Percentiles rank a stretch among this genome's conserved stretches.
Evolutionary conservation across 1,284 basidiomycete species (phyloP).

Genomic region (Sanguinoderma infundibulare): DNA sequence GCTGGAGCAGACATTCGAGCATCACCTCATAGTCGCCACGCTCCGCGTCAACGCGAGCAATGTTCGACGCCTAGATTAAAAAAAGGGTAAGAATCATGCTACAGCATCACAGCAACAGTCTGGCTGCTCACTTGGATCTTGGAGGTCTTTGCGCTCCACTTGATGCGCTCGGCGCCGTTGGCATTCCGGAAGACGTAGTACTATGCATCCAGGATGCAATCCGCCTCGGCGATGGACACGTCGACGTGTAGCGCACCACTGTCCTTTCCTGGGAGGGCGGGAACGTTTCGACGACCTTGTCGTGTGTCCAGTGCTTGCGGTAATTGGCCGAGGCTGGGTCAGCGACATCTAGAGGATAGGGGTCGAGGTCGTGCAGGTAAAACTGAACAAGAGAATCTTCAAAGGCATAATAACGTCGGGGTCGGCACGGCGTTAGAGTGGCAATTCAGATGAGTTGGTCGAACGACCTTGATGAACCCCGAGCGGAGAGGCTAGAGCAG

Average conservation of each 20-base stretch:
- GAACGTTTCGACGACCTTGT: constrained; percentile 43
- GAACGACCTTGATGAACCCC: background rate
- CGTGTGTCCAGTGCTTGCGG: constrained; percentile 46
- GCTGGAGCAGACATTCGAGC: constrained; percentile 52
- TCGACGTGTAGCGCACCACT: constrained; percentile 48
- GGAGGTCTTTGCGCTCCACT: constrained; percentile 40
- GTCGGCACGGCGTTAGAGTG: constrained; percentile 6
- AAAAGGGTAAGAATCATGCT: constrained; percentile 41
- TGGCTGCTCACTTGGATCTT: constrained; percentile 21
- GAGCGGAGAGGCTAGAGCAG: background rate
- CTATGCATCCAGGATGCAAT: constrained; percentile 46
- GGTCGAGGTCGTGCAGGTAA: constrained; percentile 45
- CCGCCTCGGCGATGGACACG: constrained; percentile 48
- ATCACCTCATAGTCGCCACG: constrained; percentile 49
- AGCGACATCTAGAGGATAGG: constrained; percentile 46
- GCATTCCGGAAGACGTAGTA: constrained; percentile 50
- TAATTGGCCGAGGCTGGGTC: constrained; percentile 46
- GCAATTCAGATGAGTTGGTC: constrained; percentile 27
- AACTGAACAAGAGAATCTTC: constrained; percentile 49
- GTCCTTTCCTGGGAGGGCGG: constrained; percentile 38
- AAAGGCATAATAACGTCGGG: constrained; percentile 39
- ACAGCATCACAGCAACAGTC: constrained; percentile 34
- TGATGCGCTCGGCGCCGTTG: constrained; percentile 39
- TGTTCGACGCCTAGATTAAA: constrained; percentile 36
- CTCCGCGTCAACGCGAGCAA: background rate